phyloP scores from a whole-genome alignment of 2,329 filamentous ascomycete species.

The Apiospora hydei region DNA sequence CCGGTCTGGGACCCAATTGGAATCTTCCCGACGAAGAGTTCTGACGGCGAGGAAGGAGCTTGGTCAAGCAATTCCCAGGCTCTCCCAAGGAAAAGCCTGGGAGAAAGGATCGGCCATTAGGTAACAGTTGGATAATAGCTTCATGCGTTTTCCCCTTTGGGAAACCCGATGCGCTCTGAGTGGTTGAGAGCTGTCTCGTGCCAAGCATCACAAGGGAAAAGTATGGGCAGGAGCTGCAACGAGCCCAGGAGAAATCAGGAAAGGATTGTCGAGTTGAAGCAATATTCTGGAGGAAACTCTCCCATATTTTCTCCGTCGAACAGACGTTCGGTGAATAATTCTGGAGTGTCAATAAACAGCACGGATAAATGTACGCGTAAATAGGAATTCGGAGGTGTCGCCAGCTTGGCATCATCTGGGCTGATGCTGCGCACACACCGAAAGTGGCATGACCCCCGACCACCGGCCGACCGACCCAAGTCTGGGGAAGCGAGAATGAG shows the following conservation, averaged over 20 bases:
- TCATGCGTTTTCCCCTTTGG: constrained; percentile 14
- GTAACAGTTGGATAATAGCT: constrained; percentile 23
- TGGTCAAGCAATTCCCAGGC: neutral
- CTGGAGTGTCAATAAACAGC: neutral
- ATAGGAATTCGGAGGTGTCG: neutral
- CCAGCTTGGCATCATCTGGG: constrained; percentile 10
- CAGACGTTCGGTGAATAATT: neutral
- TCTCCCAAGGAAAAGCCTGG: constrained; percentile 6
- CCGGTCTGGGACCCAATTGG: neutral
- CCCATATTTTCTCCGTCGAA: too few species aligned
- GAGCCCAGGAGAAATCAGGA: neutral
- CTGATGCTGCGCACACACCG: neutral
- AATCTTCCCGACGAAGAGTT: neutral
- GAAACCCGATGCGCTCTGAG: constrained; percentile 17
- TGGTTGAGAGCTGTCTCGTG: neutral
- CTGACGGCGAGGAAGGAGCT: neutral
- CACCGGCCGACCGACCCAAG: neutral
- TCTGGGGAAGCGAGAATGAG: constrained; percentile 9
- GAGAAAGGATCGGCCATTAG: constrained; percentile 17
- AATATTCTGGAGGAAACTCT: constrained; percentile 1
- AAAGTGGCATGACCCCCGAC: neutral
- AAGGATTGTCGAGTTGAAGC: neutral
- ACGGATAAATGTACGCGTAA: neutral
- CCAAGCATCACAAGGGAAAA: constrained; percentile 17
- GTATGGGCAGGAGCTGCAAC: neutral